Evolutionary conservation across 2,329 filamentous ascomycete species (phyloP).

Genomic region (Simplicillium aogashimaense): DNA sequence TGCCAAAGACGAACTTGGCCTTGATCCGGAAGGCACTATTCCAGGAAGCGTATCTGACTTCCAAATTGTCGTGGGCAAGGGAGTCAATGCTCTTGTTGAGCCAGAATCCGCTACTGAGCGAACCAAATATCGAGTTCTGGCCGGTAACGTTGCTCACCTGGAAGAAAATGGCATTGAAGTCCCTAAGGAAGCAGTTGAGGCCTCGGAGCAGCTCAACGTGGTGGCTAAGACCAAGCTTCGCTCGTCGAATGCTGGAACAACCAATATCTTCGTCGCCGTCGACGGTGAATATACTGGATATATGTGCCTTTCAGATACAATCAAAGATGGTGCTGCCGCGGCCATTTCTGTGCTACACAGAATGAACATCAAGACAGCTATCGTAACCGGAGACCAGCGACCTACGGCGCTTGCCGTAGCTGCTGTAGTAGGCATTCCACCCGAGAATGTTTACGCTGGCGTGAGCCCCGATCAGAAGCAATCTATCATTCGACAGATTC

Average conservation of each 20-base stretch:
- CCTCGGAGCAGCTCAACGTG: slow-evolving; percentile 49
- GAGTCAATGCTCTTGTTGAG: slow-evolving; percentile 74
- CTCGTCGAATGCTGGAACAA: slow-evolving; percentile 56
- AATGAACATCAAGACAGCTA: slow-evolving; percentile 79
- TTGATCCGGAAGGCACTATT: slow-evolving; percentile 62
- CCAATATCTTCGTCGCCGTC: slow-evolving; percentile 85
- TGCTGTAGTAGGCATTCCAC: slow-evolving; percentile 66
- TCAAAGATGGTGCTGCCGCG: slow-evolving; percentile 79
- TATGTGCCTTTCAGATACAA: slow-evolving; percentile 76
- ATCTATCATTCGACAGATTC: slow-evolving; percentile 67
- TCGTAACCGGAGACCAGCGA: slow-evolving; percentile 88
- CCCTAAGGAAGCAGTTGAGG: slow-evolving; percentile 51
- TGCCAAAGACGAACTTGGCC: slow-evolving; percentile 65
- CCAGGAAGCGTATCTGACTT: slow-evolving; percentile 84
- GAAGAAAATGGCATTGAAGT: slow-evolving; percentile 59
- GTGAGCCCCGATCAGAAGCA: slow-evolving; percentile 89
- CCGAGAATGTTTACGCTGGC: slow-evolving; percentile 71
- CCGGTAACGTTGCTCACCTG: slow-evolving; percentile 76
- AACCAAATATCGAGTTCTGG: slow-evolving; percentile 64
- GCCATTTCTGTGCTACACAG: slow-evolving; percentile 71
- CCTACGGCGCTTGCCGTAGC: slow-evolving; percentile 80
- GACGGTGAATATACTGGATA: slow-evolving; percentile 72
- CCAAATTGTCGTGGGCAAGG: slow-evolving; percentile 70
- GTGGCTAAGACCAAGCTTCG: slow-evolving; percentile 23
- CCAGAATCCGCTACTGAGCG: slow-evolving; percentile 59